Conservation (phyloP, 2,329 filamentous ascomycete genomes). For the Diaporthe sp. region DNA sequence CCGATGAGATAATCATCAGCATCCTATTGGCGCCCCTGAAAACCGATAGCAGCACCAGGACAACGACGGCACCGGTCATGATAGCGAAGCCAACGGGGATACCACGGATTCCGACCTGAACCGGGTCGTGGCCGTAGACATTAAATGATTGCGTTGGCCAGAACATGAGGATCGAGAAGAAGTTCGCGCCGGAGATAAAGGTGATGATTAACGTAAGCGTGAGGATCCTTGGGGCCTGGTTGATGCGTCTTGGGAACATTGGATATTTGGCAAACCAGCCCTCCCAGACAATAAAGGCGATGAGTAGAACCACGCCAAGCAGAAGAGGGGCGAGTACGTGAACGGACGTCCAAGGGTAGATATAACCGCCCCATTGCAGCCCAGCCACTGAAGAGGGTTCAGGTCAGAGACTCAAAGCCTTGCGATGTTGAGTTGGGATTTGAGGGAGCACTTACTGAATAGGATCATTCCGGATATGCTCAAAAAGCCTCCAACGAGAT, state of each 20-base stretch:
- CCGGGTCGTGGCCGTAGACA: constrained; percentile 74
- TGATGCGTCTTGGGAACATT: constrained; percentile 57
- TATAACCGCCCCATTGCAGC: constrained; percentile 56
- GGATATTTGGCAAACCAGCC: constrained; percentile 55
- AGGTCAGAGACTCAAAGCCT: neutral
- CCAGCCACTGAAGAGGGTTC: constrained; percentile 55
- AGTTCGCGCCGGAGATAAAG: constrained; percentile 72
- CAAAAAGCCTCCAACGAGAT: constrained; percentile 65
- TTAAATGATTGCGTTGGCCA: constrained; percentile 77
- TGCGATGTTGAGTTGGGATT: too few species aligned
- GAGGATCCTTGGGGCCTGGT: constrained; percentile 63
- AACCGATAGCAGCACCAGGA: constrained; percentile 69
- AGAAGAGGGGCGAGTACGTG: constrained; percentile 57
- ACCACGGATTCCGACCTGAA: constrained; percentile 74
- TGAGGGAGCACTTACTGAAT: constrained; percentile 49
- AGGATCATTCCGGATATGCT: constrained; percentile 63
- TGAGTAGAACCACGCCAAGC: constrained; percentile 55
- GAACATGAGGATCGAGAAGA: constrained; percentile 69
- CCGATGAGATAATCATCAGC: constrained; percentile 71
- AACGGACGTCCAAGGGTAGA: constrained; percentile 54
- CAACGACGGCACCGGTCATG: constrained; percentile 71
- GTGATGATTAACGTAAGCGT: constrained; percentile 69
- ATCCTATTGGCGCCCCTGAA: constrained; percentile 70
- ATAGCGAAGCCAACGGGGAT: constrained; percentile 76
- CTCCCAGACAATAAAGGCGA: constrained; percentile 55